Conservation (phyloP, 208 protist species). For the Strigomonas galati region DNA sequence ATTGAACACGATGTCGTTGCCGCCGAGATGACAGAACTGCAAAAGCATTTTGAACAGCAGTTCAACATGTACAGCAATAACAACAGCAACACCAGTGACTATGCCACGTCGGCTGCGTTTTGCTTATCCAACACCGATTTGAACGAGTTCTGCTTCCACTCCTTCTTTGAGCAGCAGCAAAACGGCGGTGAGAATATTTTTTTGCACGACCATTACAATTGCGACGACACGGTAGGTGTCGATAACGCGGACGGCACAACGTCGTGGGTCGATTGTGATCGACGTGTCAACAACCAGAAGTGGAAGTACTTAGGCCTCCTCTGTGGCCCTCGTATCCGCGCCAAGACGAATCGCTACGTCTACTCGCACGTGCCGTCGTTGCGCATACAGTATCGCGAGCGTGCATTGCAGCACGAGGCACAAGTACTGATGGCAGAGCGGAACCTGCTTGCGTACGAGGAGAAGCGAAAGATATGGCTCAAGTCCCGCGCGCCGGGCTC, state of each 20-base stretch:
- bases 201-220: neutral
- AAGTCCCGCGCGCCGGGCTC: neutral
- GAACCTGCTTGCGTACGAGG: neutral
- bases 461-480: neutral
- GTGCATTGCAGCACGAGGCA: slow-evolving; percentile 59
- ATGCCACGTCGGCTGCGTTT: neutral
- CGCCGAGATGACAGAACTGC: slow-evolving; percentile 55
- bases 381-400: slow-evolving; percentile 59
- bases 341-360: slow-evolving; percentile 46
- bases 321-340: slow-evolving; percentile 50
- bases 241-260: neutral
- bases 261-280: too few species aligned
- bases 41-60: slow-evolving; percentile 23
- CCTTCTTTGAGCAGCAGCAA: slow-evolving; percentile 14
- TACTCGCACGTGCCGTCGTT: slow-evolving; percentile 67
- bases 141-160: slow-evolving; percentile 64
- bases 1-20: slow-evolving; percentile 42
- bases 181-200: neutral
- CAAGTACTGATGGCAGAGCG: slow-evolving; percentile 40
- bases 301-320: slow-evolving; percentile 15
- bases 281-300: slow-evolving; percentile 26
- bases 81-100: neutral
- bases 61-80: neutral
- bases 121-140: slow-evolving; percentile 53
- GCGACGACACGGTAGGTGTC: slow-evolving; percentile 1